Base-by-base conservation (phyloP, 495 filamentous ascomycete species). In the Penicillium silybi region DNA sequence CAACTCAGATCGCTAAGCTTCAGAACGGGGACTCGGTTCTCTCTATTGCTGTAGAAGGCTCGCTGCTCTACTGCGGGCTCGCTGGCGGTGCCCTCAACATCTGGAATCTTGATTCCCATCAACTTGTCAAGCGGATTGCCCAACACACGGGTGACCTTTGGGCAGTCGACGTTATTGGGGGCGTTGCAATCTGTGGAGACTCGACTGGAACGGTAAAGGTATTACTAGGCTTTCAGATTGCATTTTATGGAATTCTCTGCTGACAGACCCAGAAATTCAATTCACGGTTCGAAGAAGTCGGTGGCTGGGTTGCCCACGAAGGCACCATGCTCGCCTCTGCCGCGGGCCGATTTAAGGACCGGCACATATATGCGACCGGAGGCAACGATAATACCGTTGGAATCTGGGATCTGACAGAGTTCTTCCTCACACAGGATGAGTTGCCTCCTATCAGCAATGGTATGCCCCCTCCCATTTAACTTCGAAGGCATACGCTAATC, bases 61-160 rank as follows among this genome's bases (percentile, higher is more conserved):
- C 89, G 0, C 86, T 98, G 53, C 79, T 98, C 10, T 97, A 97
- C 63, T 88, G 86, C 56, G 93, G 93, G 50, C 82, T 91, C 46
- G 79, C 89, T 0, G 82, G 85, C n/a, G 93, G 93, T n/a, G 84
- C 95, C 38, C 79, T 98, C 46, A 92, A 96, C 63, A 84, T 97
- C 15, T 98, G 93, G 93, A 95, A 98, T 60, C 75, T 97, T 13
- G 93, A 98, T 64, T 97, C 93, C 2, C 83, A 85, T 53, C 93
- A 98, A 72, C 85, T 93, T 44, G 76, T 98, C 17, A 80, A 92
- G 48, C 88, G 84, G 8, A 84, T 97, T 56, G 88, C 86, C 57
- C 79, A 84, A 17, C 85, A 92, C 53, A 84, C 81, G 18, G 87
- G 85, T 7, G 95, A 97, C 64, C 79, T 98, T 41, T 89, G 92